Evolutionary conservation across 2,329 filamentous ascomycete species (phyloP).

Genomic region (Colletotrichum neosansevieriae): DNA sequence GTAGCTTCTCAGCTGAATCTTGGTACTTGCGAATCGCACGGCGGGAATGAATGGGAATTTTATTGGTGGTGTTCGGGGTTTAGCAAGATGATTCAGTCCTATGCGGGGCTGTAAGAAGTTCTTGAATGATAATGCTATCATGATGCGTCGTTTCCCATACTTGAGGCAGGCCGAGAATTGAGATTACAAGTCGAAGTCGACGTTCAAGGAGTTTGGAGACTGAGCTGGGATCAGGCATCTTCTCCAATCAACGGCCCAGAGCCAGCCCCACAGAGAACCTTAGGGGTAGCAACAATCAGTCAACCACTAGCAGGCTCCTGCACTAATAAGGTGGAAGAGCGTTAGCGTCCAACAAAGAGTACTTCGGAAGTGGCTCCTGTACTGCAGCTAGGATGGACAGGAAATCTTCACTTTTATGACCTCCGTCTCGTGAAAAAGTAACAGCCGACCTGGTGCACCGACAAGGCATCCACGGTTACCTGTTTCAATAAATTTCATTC

Average conservation of each 20-base stretch:
- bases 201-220: neutral
- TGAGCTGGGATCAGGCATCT: neutral
- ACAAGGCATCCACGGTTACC: conserved; percentile 12
- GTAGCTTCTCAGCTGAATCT: conserved; percentile 79
- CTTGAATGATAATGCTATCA: neutral
- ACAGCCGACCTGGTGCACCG: conserved; percentile 8
- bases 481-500: neutral
- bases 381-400: neutral
- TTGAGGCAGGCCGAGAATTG: neutral
- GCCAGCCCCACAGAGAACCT: neutral
- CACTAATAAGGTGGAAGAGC: neutral
- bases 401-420: conserved; percentile 29
- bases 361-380: neutral
- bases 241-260: neutral
- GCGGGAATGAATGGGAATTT: neutral
- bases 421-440: conserved; percentile 5
- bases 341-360: neutral
- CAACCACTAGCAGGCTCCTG: neutral
- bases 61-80: neutral
- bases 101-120: neutral
- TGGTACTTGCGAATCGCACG: conserved; percentile 24
- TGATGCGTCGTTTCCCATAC: conserved; percentile 1
- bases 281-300: neutral
- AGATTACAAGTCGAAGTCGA: neutral
- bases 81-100: neutral